Conservation (phyloP, 805 yeast species). For the Candida adriatica region DNA sequence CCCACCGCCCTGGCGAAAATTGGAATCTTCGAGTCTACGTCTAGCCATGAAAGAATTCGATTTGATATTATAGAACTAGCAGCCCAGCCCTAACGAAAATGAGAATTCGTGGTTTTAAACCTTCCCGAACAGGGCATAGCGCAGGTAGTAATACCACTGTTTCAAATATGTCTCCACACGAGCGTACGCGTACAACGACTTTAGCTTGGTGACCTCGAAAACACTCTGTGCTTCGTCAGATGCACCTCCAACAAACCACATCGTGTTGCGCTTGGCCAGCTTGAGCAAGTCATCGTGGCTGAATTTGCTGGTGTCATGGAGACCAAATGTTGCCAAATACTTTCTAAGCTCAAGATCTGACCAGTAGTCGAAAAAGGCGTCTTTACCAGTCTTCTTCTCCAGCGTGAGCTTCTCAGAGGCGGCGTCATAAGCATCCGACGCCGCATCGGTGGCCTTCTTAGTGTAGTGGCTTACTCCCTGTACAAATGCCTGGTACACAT, state of each 20-base stretch:
- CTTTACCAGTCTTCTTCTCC: slow-evolving; percentile 8
- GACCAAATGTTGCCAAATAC: slow-evolving; percentile 38
- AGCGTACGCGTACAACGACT: slow-evolving; percentile 2
- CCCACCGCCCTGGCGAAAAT: too few species aligned
- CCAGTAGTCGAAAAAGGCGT: slow-evolving; percentile 32
- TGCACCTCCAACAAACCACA: slow-evolving; percentile 29
- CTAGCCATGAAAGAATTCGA: too few species aligned
- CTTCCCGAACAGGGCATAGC: too few species aligned
- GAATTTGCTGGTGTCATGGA: slow-evolving; percentile 23
- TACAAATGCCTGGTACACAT: slow-evolving; percentile 16
- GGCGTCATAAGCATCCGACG: slow-evolving; percentile 6
- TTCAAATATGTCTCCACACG: background rate
- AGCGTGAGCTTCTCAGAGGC: slow-evolving; percentile 1
- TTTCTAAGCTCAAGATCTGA: slow-evolving; percentile 34
- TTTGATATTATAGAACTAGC: too few species aligned
- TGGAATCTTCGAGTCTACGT: too few species aligned
- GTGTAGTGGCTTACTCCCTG: slow-evolving; percentile 10
- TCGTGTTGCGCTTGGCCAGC: slow-evolving; percentile 35
- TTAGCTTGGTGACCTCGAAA: slow-evolving; percentile 6
- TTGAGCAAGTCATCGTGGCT: slow-evolving; percentile 30
- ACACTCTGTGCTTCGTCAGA: slow-evolving; percentile 3
- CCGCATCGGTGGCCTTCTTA: slow-evolving; percentile 13
- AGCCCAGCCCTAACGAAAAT: too few species aligned
- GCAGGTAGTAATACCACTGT: background rate
- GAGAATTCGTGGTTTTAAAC: too few species aligned